Base-by-base conservation (phyloP, 495 filamentous ascomycete genomes). In the Penicillium cataractarum region DNA sequence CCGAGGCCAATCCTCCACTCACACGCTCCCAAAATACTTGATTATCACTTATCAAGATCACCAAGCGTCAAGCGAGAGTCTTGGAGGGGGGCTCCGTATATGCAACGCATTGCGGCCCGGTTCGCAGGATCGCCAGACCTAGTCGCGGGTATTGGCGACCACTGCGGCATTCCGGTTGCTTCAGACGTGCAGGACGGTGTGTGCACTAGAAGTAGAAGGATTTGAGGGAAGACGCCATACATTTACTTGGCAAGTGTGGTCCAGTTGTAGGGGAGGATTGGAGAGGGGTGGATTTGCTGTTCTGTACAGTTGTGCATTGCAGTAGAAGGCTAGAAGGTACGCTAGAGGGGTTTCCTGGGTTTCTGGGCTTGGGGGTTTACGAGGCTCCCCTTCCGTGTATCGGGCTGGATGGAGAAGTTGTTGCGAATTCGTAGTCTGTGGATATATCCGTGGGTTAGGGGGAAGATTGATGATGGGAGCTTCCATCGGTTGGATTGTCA, bases 31-130 rank as follows among this genome's bases (percentile, higher is more conserved):
- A 12, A 7, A 29, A 29, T 8, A 3, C 5, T 29, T 7, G 35
- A 39, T 39, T 15, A 15, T 17, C 35, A 17, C 22, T 3, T 15
- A 27, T 27, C 46, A 27, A 17, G 24, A 26, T 6, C 46, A 15
- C 40, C 84, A 37, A 40, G 13, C 1, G 13, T n/a, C 37, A 19
- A 1, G 6, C 39, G 90, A 78, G 55, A 78, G 75, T 83, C 81
- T 68, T 76, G 83, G 53, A 37, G 86, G 83, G 53, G 15, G 86
- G 84, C 49, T 82, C 90, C 19, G 89, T 94, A 97, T 70, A 91
- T 92, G 80, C 95, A n/a, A 99, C 76, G 95, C 2, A 96, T 99
- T 70, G 91, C 92, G 40, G 94, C 94, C 50, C 81, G 95, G 58
- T 87, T 87, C 66, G 95, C 95, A 50, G 76, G 83, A 44, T 78